Percentiles rank a stretch among this genome's conserved stretches.
Conservation (phyloP, 1,139 yeast species). For the Scheffersomyces quercinus region DNA sequence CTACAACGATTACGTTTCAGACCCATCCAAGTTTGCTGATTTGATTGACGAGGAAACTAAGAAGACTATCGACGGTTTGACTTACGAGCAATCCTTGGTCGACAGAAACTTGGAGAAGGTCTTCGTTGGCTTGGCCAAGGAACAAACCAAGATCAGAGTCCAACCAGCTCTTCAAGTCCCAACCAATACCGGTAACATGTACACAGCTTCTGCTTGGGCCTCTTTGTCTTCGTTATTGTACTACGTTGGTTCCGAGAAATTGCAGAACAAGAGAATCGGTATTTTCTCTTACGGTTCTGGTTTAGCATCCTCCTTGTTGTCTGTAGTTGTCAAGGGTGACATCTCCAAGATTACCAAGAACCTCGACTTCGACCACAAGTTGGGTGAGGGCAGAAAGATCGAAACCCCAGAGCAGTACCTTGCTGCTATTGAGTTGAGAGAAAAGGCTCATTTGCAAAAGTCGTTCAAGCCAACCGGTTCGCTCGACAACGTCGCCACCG, state of each 20-base stretch:
- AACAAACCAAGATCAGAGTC: constrained; percentile 66
- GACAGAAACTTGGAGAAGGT: constrained; percentile 85
- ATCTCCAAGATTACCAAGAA: constrained; percentile 63
- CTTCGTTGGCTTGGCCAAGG: constrained; percentile 79
- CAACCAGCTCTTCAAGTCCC: constrained; percentile 83
- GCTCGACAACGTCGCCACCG: constrained; percentile 65
- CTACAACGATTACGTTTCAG: constrained; percentile 80
- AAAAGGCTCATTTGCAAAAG: constrained; percentile 83
- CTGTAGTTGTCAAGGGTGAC: constrained; percentile 81
- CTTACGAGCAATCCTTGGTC: constrained; percentile 76
- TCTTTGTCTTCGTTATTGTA: constrained; percentile 80
- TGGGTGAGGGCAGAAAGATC: constrained; percentile 61
- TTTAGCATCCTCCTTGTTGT: constrained; percentile 86
- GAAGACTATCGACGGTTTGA: constrained; percentile 52
- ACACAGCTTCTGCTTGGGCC: constrained; percentile 92
- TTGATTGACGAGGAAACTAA: constrained; percentile 55
- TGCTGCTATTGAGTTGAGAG: constrained; percentile 81
- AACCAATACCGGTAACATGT: constrained; percentile 98
- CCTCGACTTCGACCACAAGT: constrained; percentile 68
- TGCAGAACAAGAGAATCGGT: constrained; percentile 85
- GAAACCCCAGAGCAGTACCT: constrained; percentile 82
- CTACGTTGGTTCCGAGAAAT: constrained; percentile 69
- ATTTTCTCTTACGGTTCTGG: constrained; percentile 98
- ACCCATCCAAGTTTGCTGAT: constrained; percentile 61
- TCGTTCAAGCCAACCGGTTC: constrained; percentile 77